A percentile compares a stretch with the other conserved stretches of the same genome.
Conservation (phyloP, 2,329 filamentous ascomycete species). For the Clarireedia monteithiana region DNA sequence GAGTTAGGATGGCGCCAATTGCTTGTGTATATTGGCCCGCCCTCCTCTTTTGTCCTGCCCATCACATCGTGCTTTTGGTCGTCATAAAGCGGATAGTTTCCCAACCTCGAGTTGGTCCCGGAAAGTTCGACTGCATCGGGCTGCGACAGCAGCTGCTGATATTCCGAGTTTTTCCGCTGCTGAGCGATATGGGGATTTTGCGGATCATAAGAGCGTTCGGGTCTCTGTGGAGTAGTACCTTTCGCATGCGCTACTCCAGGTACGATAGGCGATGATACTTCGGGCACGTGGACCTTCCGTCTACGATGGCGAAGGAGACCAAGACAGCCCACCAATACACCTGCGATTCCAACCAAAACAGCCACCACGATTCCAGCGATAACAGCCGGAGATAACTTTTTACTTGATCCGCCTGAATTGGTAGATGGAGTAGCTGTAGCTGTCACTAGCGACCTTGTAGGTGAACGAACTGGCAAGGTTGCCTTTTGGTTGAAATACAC, state of each 20-base stretch:
- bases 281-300: background rate
- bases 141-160: slow-evolving; percentile 2
- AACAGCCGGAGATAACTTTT: slow-evolving; percentile 30
- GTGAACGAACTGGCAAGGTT: slow-evolving; percentile 36
- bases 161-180: background rate
- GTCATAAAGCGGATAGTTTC: background rate
- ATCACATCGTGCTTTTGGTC: background rate
- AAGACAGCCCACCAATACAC: slow-evolving; percentile 17
- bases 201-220: slow-evolving; percentile 11
- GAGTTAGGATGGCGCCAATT: slow-evolving; percentile 1
- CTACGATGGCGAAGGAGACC: slow-evolving; percentile 27
- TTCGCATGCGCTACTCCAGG: background rate
- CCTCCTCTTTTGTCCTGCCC: background rate
- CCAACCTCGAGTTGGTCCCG: background rate
- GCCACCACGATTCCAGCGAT: slow-evolving; percentile 39
- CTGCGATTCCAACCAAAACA: slow-evolving; percentile 3
- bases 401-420: background rate
- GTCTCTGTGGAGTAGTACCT: slow-evolving; percentile 5
- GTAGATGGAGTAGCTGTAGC: slow-evolving; percentile 23
- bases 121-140: background rate
- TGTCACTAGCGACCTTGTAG: slow-evolving; percentile 36
- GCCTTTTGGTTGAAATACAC: slow-evolving; percentile 47
- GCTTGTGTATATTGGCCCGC: background rate
- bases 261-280: slow-evolving; percentile 1
- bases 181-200: slow-evolving; percentile 7